These are phyloP conservation scores for Cymodocea nodosa DNA, from an alignment of 116 monocot species.

Conservation along the genomic window DNA sequence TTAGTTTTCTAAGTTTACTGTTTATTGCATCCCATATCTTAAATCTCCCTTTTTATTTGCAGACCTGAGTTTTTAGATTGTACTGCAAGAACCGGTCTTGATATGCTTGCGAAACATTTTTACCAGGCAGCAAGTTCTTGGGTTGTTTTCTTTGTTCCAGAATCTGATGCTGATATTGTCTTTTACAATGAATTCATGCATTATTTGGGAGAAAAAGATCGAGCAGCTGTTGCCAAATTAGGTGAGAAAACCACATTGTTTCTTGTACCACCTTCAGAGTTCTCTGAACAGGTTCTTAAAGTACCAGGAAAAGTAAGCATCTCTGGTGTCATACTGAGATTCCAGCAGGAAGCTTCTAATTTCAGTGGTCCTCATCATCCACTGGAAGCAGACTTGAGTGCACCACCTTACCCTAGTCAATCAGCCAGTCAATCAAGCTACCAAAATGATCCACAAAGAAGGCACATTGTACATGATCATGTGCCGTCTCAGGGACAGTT, in stretches of 20 bases:
- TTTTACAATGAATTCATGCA: slow-evolving; percentile 93
- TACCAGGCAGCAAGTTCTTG: slow-evolving; percentile 76
- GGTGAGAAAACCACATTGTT: slow-evolving; percentile 79
- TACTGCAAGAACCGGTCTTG: slow-evolving; percentile 89
- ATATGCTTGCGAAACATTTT: slow-evolving; percentile 93
- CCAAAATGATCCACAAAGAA: slow-evolving; percentile 21
- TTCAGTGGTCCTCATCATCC: slow-evolving; percentile 31
- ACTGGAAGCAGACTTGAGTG: slow-evolving; percentile 24
- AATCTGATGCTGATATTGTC: slow-evolving; percentile 71
- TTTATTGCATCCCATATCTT: slow-evolving; percentile 3
- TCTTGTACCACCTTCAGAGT: slow-evolving; percentile 90
- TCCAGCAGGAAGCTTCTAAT: slow-evolving; percentile 45
- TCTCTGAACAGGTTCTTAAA: slow-evolving; percentile 82
- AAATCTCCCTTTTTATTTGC: slow-evolving; percentile 10
- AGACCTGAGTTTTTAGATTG: slow-evolving; percentile 85
- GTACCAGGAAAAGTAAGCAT: slow-evolving; percentile 97
- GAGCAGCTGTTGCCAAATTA: slow-evolving; percentile 82
- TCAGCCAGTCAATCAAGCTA: slow-evolving; percentile 6
- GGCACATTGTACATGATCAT: slow-evolving; percentile 26
- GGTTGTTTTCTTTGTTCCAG: slow-evolving; percentile 98
- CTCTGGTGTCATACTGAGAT: slow-evolving; percentile 77
- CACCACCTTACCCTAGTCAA: slow-evolving; percentile 3
- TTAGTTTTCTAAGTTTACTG: not conserved
- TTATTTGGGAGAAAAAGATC: slow-evolving; percentile 82
- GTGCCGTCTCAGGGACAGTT: slow-evolving; percentile 17